Evolutionary conservation across 805 yeast genomes (phyloP).

Genomic region (Kodamaea kakaduensis): DNA sequence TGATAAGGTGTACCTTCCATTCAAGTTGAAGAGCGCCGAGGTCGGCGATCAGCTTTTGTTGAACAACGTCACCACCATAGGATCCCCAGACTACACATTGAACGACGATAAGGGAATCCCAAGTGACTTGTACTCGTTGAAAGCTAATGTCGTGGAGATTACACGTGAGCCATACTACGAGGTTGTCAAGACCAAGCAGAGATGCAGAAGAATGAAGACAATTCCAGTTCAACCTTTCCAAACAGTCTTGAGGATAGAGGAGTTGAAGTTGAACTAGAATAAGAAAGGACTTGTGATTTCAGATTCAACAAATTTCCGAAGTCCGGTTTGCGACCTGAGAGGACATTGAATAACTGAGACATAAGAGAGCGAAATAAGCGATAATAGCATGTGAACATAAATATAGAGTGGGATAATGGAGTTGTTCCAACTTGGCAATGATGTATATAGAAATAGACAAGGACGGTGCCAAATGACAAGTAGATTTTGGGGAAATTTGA

Average conservation of each 20-base stretch:
- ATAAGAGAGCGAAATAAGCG: too few species aligned
- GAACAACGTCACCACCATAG: slow-evolving; percentile 74
- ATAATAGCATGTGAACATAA: too few species aligned
- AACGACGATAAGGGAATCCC: slow-evolving; percentile 34
- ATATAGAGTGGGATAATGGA: too few species aligned
- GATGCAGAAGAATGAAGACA: slow-evolving; percentile 76
- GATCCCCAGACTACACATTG: slow-evolving; percentile 77
- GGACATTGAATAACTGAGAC: too few species aligned
- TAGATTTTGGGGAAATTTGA: too few species aligned
- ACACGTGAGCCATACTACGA: slow-evolving; percentile 72
- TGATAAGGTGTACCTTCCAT: slow-evolving; percentile 78
- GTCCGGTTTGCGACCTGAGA: too few species aligned
- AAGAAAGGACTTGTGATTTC: too few species aligned
- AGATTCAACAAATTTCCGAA: too few species aligned
- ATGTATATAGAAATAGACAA: too few species aligned
- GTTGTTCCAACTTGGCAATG: too few species aligned
- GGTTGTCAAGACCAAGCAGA: slow-evolving; percentile 55
- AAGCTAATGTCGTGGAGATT: slow-evolving; percentile 81
- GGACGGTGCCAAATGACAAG: too few species aligned
- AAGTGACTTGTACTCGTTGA: slow-evolving; percentile 57
- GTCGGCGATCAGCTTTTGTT: slow-evolving; percentile 81
- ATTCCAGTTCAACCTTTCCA: slow-evolving; percentile 69
- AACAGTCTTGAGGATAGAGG: slow-evolving; percentile 74
- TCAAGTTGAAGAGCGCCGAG: slow-evolving; percentile 65
- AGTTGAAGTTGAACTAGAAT: slow-evolving; percentile 48